phyloP scores from a whole-genome alignment of 352 stramenopile species.

The Globisporangium spiculum region DNA sequence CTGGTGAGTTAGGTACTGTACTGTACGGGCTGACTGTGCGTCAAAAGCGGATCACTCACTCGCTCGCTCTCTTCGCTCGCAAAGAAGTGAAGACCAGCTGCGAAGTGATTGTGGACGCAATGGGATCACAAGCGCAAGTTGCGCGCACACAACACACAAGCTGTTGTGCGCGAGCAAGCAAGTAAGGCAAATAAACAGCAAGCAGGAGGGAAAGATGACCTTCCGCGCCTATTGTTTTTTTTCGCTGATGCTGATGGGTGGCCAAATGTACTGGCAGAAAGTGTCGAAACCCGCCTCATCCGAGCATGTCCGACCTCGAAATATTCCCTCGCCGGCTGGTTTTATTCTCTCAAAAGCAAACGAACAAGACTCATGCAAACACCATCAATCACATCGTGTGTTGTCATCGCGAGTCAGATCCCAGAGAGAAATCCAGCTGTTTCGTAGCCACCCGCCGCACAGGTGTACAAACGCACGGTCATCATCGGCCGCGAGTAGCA shows the following conservation, averaged over 20 bases:
- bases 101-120: neutral
- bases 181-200: neutral
- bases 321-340: neutral
- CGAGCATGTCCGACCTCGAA: constrained; percentile 3
- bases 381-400: neutral
- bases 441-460: neutral
- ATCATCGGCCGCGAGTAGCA: neutral
- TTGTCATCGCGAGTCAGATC: constrained; percentile 2
- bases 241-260: neutral
- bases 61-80: neutral
- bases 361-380: neutral
- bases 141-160: constrained; percentile 8
- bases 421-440: neutral
- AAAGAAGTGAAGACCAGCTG: neutral
- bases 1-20: neutral
- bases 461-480: too few species aligned
- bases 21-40: neutral
- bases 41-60: neutral
- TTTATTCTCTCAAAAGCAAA: neutral
- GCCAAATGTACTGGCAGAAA: neutral
- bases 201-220: neutral
- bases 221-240: neutral
- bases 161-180: neutral
- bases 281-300: neutral
- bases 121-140: neutral